Evolutionary conservation across 176 grass and related monocot species (phyloP), one percentile per base, ranked within the genome.

Genomic region (Oryza coarctata): DNA sequence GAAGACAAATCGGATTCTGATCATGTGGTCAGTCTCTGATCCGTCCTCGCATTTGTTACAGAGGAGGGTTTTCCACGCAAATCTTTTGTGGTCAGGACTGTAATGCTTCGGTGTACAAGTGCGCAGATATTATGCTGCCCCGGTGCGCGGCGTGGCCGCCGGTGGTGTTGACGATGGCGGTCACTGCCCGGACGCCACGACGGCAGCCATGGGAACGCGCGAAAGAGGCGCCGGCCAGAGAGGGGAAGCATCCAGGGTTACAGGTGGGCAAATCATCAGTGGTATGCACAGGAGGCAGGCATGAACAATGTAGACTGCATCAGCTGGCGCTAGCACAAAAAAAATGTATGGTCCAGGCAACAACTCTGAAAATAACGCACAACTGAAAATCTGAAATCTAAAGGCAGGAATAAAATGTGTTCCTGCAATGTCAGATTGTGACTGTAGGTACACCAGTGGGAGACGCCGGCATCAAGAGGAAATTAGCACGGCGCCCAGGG

Each of bases 81-180:
- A 41, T 14, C 49, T n/a, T n/a, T n/a, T n/a, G n/a, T n/a, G n/a
- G n/a, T n/a, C n/a, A n/a, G n/a, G n/a, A 83, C 58, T 1, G 57
- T 57, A 25, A 66, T 66, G 60, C 74, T 22, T 63, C 68, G 1
- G 50, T 83, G 26, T 83, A 44, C 80, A 74, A 12, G 58, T 43
- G 22, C 20, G 4, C 34, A 40, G 55, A 71, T 63, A 44, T 63
- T 63, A 45, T 23, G 80, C 58, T 82, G 36, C 35, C 68, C 63
- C 80, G 26, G 26, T 0, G 18, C 3, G 14, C 41, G 1, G 17
- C 38, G 55, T 73, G 69, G 12, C 55, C 28, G 3, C 33, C 55
- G 12, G 7, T 17, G 28, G 26, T 32, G 55, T 23, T 32, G 68
- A 30, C 14, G 15, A 44, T 9, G 25, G 39, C n/a, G 49, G 33